Percentiles rank a stretch among this genome's conserved stretches.
Conservation (phyloP, 2,329 filamentous ascomycete genomes). For the Verticillium dahliae region DNA sequence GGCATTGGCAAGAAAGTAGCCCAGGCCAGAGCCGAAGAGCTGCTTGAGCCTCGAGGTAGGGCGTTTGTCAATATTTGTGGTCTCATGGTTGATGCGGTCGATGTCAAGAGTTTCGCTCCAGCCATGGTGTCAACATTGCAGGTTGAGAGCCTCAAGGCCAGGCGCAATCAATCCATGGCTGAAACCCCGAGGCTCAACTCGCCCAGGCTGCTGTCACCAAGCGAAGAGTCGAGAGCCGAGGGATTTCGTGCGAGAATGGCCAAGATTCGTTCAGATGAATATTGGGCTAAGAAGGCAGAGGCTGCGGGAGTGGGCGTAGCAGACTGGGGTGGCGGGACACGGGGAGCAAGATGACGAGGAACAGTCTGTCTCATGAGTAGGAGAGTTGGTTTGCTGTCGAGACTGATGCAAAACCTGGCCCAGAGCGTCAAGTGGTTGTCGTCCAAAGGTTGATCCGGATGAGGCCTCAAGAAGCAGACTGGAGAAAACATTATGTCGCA, state of each 20-base stretch:
- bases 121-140: neutral
- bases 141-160: neutral
- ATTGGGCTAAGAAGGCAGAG: neutral
- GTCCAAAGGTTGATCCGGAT: neutral
- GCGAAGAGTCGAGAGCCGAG: neutral
- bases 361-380: no score
- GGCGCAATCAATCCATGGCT: neutral
- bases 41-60: neutral
- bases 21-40: neutral
- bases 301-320: neutral
- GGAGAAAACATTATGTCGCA: no score
- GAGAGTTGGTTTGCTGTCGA: neutral
- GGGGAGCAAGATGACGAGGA: neutral
- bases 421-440: neutral
- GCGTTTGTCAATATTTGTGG: conserved; percentile 1
- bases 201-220: neutral
- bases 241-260: neutral
- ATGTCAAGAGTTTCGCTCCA: conserved; percentile 2
- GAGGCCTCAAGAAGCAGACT: no score
- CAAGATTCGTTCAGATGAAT: neutral
- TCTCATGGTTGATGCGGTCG: neutral
- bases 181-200: neutral
- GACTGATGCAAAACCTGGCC: neutral
- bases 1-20: neutral
- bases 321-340: neutral